Evolutionary conservation across 1,284 basidiomycete species (phyloP).

Genomic region (Bondarzewia mesenterica): DNA sequence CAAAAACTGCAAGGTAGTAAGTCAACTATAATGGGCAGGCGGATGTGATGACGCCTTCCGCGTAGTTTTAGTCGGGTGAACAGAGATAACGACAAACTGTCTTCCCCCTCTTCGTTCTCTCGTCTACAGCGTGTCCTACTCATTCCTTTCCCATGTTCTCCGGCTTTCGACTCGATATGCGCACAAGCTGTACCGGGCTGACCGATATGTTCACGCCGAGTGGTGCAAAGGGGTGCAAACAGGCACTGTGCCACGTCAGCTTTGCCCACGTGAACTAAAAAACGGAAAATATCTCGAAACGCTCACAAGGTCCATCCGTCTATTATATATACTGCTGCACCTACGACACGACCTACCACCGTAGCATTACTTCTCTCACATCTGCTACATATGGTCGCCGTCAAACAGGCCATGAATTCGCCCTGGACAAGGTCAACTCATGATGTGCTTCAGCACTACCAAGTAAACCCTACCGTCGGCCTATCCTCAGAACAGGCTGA

Average conservation of each 20-base stretch:
- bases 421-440: conserved; percentile 67
- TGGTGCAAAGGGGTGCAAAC: background rate
- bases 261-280: background rate
- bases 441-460: conserved; percentile 57
- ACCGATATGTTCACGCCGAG: background rate
- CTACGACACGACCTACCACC: background rate
- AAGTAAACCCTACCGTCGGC: conserved; percentile 48
- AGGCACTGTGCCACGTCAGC: background rate
- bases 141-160: background rate
- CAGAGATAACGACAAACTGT: too few species aligned
- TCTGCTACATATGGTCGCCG: background rate
- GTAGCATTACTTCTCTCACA: background rate
- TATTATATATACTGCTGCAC: background rate
- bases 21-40: too few species aligned
- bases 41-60: background rate
- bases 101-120: background rate
- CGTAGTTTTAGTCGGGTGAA: background rate
- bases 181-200: background rate
- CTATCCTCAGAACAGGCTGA: conserved; percentile 54
- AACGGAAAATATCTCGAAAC: background rate
- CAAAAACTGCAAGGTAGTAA: too few species aligned
- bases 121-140: background rate
- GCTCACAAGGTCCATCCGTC: background rate
- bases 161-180: background rate
- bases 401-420: conserved; percentile 39